phyloP scores from a whole-genome alignment of 2,329 filamentous ascomycete genomes.

The Penicillium sp. region DNA sequence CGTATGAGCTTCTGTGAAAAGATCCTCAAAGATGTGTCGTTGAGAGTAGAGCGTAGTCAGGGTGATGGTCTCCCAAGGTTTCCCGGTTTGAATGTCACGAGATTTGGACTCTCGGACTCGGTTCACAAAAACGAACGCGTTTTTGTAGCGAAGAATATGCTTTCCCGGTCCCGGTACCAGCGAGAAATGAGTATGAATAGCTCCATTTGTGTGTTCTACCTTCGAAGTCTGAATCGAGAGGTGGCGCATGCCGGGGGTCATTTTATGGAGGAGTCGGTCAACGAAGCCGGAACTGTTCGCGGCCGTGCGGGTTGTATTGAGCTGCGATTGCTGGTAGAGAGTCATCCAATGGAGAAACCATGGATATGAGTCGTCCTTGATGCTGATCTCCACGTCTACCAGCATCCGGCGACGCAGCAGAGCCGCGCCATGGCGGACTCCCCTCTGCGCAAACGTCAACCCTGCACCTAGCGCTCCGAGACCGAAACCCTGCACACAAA shows the following conservation, averaged over 20 bases:
- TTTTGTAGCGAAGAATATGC: constrained; percentile 83
- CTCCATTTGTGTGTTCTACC: constrained; percentile 64
- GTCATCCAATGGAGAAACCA: constrained; percentile 97
- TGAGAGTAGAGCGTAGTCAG: constrained; percentile 89
- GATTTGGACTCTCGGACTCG: constrained; percentile 83
- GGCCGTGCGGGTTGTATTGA: constrained; percentile 56
- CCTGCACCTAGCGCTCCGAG: constrained; percentile 85
- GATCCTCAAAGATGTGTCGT: constrained; percentile 82
- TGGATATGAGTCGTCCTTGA: constrained; percentile 87
- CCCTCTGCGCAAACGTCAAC: constrained; percentile 77
- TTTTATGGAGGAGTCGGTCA: constrained; percentile 57
- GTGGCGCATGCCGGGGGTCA: constrained; percentile 64
- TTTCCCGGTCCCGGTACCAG: constrained; percentile 88
- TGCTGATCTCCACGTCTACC: constrained; percentile 93
- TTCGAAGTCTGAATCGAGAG: constrained; percentile 67
- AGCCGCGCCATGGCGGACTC: constrained; percentile 69
- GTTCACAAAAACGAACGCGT: constrained; percentile 84
- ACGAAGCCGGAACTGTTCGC: constrained; percentile 47
- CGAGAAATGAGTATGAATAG: constrained; percentile 77
- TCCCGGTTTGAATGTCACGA: constrained; percentile 75
- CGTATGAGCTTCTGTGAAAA: constrained; percentile 83
- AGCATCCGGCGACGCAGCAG: constrained; percentile 82
- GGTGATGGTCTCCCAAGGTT: constrained; percentile 91
- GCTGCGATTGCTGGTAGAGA: constrained; percentile 68
- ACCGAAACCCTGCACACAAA: constrained; percentile 68